Conservation (phyloP, 192 early-diverging fungal genomes). For the Coemansia sp. region DNA sequence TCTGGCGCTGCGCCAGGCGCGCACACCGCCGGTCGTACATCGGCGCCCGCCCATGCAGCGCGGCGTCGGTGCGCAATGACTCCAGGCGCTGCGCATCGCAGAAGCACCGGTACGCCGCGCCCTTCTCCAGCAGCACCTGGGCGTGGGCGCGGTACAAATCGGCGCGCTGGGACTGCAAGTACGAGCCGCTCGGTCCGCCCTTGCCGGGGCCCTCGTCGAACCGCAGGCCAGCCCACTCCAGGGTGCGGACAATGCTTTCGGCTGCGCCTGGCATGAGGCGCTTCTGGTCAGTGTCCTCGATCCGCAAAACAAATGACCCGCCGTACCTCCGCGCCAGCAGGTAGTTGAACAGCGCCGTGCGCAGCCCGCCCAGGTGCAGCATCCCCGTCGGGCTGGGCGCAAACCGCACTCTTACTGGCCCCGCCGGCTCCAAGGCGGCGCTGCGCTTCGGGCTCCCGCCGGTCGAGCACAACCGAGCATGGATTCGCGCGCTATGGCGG, state of each 20-base stretch:
- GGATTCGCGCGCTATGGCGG: neutral
- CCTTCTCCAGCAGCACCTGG: slow-evolving; percentile 65
- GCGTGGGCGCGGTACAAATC: slow-evolving; percentile 73
- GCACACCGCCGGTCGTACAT: slow-evolving; percentile 85
- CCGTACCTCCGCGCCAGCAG: slow-evolving; percentile 74
- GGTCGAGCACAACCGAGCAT: slow-evolving; percentile 2
- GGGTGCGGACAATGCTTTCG: slow-evolving; percentile 64
- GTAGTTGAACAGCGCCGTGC: slow-evolving; percentile 93
- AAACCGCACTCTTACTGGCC: slow-evolving; percentile 79
- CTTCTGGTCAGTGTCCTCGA: slow-evolving; percentile 93
- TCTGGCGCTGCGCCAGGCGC: slow-evolving; percentile 65
- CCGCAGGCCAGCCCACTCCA: slow-evolving; percentile 77
- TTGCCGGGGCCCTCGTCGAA: slow-evolving; percentile 79
- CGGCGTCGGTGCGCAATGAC: slow-evolving; percentile 57
- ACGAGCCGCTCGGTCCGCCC: slow-evolving; percentile 61
- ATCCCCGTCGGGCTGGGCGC: slow-evolving; percentile 94
- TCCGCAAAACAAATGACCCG: slow-evolving; percentile 82
- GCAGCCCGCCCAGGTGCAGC: slow-evolving; percentile 90
- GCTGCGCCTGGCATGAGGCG: slow-evolving; percentile 74
- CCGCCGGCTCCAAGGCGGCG: slow-evolving; percentile 29
- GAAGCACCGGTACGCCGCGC: slow-evolving; percentile 89
- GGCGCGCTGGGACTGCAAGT: slow-evolving; percentile 81
- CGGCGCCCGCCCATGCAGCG: slow-evolving; percentile 59
- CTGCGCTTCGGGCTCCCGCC: neutral
- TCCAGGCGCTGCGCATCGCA: slow-evolving; percentile 75